These are phyloP conservation scores for Rutstroemia sydowiana DNA, from an alignment of 2,329 filamentous ascomycete genomes.

Conservation along the genomic window DNA sequence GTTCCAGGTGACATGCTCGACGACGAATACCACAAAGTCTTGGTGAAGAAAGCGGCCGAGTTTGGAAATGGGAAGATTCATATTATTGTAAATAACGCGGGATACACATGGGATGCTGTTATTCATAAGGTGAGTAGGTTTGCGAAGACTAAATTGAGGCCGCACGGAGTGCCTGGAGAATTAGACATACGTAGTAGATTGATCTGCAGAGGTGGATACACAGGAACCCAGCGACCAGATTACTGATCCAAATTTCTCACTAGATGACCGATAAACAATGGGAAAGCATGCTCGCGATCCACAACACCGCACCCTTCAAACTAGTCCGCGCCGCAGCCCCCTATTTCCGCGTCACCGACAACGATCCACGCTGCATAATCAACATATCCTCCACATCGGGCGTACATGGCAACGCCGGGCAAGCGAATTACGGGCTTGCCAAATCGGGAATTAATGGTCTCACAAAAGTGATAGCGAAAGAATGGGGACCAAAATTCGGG, in stretches of 20 bases:
- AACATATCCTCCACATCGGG: slow-evolving; percentile 80
- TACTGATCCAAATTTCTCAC: not conserved
- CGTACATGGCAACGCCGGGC: slow-evolving; percentile 81
- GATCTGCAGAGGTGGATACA: not conserved
- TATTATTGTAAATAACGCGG: slow-evolving; percentile 86
- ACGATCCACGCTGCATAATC: slow-evolving; percentile 69
- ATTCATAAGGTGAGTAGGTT: slow-evolving; percentile 62
- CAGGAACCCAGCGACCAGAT: not conserved
- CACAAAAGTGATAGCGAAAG: slow-evolving; percentile 84
- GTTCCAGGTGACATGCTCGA: slow-evolving; percentile 73
- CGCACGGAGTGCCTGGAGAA: not conserved
- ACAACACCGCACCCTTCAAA: slow-evolving; percentile 80
- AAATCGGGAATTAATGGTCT: slow-evolving; percentile 79
- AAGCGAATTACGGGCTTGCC: slow-evolving; percentile 79
- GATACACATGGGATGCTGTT: slow-evolving; percentile 88
- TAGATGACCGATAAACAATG: slow-evolving; percentile 83
- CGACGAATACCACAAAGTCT: slow-evolving; percentile 57
- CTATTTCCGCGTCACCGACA: slow-evolving; percentile 82
- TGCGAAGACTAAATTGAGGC: not conserved
- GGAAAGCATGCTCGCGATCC: slow-evolving; percentile 78
- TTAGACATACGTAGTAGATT: not conserved
- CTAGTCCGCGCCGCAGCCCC: slow-evolving; percentile 73
- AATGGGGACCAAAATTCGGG: slow-evolving; percentile 81
- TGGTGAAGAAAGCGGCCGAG: slow-evolving; percentile 68
- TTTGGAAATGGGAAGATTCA: slow-evolving; percentile 86